Base-by-base conservation (phyloP, 208 protist species). In the Leptomonas seymouri region DNA sequence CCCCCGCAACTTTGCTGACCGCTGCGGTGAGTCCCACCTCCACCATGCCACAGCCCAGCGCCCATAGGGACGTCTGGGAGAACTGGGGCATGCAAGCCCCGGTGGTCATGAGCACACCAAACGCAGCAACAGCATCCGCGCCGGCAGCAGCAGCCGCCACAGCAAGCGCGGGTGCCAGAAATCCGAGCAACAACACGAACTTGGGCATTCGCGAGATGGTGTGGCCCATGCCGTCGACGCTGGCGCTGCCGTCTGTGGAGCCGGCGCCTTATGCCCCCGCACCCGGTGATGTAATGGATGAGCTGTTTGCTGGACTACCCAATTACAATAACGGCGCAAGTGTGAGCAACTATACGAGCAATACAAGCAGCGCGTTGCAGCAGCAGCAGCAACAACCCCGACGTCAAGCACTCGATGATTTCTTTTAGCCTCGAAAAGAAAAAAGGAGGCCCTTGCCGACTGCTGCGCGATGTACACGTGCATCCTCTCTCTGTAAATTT, bases 231-330 rank as follows among this genome's bases (percentile, higher is more conserved):
- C 25, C 34, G 57, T 34, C 57, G 21, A 62, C 18, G 57, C 6
- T 30, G 42, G 51, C 42, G 57, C 25, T 51, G 41, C 3, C 21
- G 8, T 49, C 57, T 16, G 42, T 15, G 21, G 57, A 12, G 42
- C 21, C 51, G 42, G 42, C 57, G 8, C 3, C 51, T 8, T 25
- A 41, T 5, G 60, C 69, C 18, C 71, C 77, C 12, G 66, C 71
- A 2, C 67, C 77, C 8, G 63, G 72, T 25, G 69, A 56, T 60
- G 69, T 77, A 4, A 81, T 89, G 70, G 74, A 85, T 62, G 72
- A 78, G 8, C 64, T 89, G 30, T 89, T 89, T 59, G 67, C 72
- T 0, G 61, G 34, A 0, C 20, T 64, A 45, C 45, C 61, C 1
- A 53, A 18, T 44, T 64, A 64, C 58, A 45, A 44, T 20, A 31